Percentiles rank a stretch among this genome's conserved stretches.
Evolutionary conservation across 2,329 filamentous ascomycete genomes (phyloP).

Genomic region (Davidsoniella eucalypti): DNA sequence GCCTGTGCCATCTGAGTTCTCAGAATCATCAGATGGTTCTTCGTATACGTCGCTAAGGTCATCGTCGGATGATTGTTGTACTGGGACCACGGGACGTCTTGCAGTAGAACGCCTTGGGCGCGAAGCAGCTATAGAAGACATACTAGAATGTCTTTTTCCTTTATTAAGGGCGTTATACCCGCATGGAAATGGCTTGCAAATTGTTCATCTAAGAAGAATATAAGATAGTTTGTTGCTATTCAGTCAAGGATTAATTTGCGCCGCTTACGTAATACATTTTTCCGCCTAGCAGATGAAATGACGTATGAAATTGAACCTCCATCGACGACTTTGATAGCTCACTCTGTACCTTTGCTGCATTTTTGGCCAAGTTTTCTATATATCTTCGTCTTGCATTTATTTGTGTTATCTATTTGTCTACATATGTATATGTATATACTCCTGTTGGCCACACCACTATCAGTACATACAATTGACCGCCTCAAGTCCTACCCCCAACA

Average conservation of each 20-base stretch:
- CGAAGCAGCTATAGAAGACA: not conserved
- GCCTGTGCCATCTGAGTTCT: conserved; percentile 18
- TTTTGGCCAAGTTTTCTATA: not conserved
- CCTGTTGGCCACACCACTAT: not conserved
- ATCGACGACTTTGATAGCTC: conserved; percentile 12
- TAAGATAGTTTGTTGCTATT: too few relatives aligned
- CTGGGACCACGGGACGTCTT: not conserved
- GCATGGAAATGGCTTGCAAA: too few relatives aligned
- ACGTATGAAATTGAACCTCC: not conserved
- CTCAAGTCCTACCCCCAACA: conserved; percentile 4
- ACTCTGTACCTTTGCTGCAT: not conserved
- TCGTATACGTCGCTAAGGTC: conserved; percentile 21
- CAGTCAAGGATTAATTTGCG: too few relatives aligned
- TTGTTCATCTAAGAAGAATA: too few relatives aligned
- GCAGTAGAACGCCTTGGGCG: conserved; percentile 5
- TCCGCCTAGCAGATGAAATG: too few relatives aligned
- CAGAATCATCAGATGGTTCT: too few relatives aligned
- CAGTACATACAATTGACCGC: not conserved
- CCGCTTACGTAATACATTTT: too few relatives aligned
- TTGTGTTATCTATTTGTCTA: not conserved
- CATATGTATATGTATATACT: not conserved
- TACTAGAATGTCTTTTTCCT: not conserved
- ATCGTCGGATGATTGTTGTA: not conserved
- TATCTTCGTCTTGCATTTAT: not conserved
- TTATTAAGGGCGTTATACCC: too few relatives aligned